Base-by-base conservation (phyloP, 805 yeast genomes). In the Blastobotrys mokoenaii region DNA sequence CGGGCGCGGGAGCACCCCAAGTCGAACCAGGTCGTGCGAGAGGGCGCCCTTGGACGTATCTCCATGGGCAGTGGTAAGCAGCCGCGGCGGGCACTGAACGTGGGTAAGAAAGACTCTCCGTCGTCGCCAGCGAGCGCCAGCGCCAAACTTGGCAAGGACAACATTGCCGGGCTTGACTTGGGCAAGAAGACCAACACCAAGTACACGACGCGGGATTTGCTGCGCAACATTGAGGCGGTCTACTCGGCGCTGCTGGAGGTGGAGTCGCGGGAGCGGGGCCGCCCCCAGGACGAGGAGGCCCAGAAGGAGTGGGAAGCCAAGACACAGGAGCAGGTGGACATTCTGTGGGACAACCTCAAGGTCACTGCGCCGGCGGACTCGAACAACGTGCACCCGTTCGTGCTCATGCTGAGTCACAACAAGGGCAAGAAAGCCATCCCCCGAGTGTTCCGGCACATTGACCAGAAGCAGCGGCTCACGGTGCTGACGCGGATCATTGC, bases 361-460 rank as follows among this genome's bases (percentile, higher is more conserved):
- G 76, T 88, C 43, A 77, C 79, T 52, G 89, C 83, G 51, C 64
- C 68, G 8, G 64, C 66, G 2, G 65, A 64, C n/a, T 70, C 74
- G n/a, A 72, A 75, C 47, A 77, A 80, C 45, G 79, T 79, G 25
- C 82, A 82, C 59, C 93, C 95, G 33, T 89, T 89, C 58, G 76
- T 88, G 44, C 86, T 88, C 53, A 79, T 86, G 60, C 72, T 90
- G 52, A 77, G 84, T 22, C 84, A 82, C 60, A 85, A 85, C 56
- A 90, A 90, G 66, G 93, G 95, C 46, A 79, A 87, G 70, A 89
- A 87, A 64, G 75, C 87, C 32, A 80, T 90, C 68, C 88, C 93
- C 43, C 80, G 98, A 66, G 74, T 86, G 48, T 87, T 87, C 71
- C 84, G 86, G 59, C 85, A 88, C 63, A 71, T 90, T 58, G 69